Conservation (phyloP, 805 yeast genomes). For the Lachancea nothofagi region DNA sequence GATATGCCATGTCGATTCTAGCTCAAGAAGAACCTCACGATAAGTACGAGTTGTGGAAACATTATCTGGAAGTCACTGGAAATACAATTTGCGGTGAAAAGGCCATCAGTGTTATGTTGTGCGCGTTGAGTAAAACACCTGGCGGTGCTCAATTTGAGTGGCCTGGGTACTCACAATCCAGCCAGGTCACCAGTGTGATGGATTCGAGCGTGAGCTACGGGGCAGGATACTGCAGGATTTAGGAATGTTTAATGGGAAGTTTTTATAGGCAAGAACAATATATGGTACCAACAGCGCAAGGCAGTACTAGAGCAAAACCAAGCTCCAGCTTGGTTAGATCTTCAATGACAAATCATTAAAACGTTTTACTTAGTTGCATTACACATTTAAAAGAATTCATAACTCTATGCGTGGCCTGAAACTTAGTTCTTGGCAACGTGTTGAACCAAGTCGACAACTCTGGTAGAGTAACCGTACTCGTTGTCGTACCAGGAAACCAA, state of each 20-base stretch:
- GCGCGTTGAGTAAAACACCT: slow-evolving; percentile 35
- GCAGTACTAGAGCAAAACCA: too few species aligned
- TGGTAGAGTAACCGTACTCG: slow-evolving; percentile 71
- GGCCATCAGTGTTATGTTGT: slow-evolving; percentile 64
- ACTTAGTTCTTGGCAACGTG: slow-evolving; percentile 42
- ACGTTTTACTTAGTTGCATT: slow-evolving; percentile 2
- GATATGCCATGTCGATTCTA: slow-evolving; percentile 54
- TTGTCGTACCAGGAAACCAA: slow-evolving; percentile 70
- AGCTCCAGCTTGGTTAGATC: too few species aligned
- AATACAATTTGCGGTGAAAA: slow-evolving; percentile 93
- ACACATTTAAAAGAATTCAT: slow-evolving; percentile 1
- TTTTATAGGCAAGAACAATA: too few species aligned
- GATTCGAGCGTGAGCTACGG: slow-evolving; percentile 94
- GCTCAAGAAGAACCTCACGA: slow-evolving; percentile 43
- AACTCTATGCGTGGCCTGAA: not conserved
- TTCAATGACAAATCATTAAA: slow-evolving; percentile 3
- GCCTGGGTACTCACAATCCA: slow-evolving; percentile 79
- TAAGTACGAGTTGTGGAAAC: slow-evolving; percentile 52
- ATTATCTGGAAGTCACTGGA: slow-evolving; percentile 63
- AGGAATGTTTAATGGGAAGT: not conserved
- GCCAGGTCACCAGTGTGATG: slow-evolving; percentile 37
- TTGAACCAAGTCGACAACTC: slow-evolving; percentile 66
- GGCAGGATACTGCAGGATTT: slow-evolving; percentile 47
- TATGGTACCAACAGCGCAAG: too few species aligned
- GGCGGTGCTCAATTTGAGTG: slow-evolving; percentile 45